Conservation (phyloP, 305 asterid species). For the Fraxinus xanthoxyloides region DNA sequence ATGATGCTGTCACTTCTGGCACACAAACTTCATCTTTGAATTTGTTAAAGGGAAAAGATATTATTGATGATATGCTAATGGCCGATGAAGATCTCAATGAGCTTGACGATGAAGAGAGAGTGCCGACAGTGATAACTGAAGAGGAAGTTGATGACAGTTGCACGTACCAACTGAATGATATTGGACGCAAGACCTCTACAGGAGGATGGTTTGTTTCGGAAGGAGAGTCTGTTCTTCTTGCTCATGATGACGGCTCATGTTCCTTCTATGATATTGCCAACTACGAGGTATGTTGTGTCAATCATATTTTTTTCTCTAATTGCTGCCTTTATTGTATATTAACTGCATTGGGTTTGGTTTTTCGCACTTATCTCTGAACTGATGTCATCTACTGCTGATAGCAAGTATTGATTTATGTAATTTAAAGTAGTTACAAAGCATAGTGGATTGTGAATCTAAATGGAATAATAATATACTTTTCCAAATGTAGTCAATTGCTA, state of each 20-base stretch:
- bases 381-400: neutral
- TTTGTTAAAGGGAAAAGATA: slow-evolving; percentile 30
- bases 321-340: neutral
- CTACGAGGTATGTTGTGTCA: slow-evolving; percentile 54
- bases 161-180: slow-evolving; percentile 43
- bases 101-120: slow-evolving; percentile 57
- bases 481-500: neutral
- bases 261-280: slow-evolving; percentile 78
- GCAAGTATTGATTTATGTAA: neutral
- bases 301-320: neutral
- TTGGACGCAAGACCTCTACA: slow-evolving; percentile 71
- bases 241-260: slow-evolving; percentile 88
- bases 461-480: neutral
- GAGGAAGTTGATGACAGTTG: slow-evolving; percentile 53
- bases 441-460: neutral
- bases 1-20: slow-evolving; percentile 27
- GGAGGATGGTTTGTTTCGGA: slow-evolving; percentile 98
- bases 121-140: slow-evolving; percentile 43
- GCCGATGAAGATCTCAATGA: slow-evolving; percentile 71
- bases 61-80: slow-evolving; percentile 47
- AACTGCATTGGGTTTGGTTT: slow-evolving; percentile 15
- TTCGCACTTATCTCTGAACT: neutral
- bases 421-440: neutral
- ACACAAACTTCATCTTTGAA: slow-evolving; percentile 34
- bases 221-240: slow-evolving; percentile 86